Percentiles rank a stretch among this genome's conserved stretches.
Evolutionary conservation across 2,329 filamentous ascomycete species (phyloP).

Genomic region (Fusarium sp.): DNA sequence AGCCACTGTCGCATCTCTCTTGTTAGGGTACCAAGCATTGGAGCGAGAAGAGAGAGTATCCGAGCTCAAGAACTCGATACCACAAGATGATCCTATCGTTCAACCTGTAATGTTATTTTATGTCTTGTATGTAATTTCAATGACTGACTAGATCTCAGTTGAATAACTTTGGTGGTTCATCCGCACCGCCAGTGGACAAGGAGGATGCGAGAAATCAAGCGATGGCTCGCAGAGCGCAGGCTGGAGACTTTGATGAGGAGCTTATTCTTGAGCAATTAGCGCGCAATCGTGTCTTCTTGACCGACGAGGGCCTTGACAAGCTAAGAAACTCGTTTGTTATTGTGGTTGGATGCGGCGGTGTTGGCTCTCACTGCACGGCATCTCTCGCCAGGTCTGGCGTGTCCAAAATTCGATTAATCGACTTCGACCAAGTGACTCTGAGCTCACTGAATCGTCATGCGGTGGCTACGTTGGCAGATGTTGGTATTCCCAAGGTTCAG

Average conservation of each 20-base stretch:
- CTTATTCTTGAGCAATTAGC: slow-evolving; percentile 94
- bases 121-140: background rate
- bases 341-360: slow-evolving; percentile 91
- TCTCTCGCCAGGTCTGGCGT: slow-evolving; percentile 90
- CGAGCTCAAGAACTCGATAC: slow-evolving; percentile 69
- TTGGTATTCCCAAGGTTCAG: slow-evolving; percentile 90
- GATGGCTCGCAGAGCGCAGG: slow-evolving; percentile 67
- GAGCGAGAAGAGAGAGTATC: slow-evolving; percentile 63
- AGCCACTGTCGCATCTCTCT: slow-evolving; percentile 65
- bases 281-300: slow-evolving; percentile 90
- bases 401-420: slow-evolving; percentile 85
- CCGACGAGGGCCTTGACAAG: slow-evolving; percentile 79
- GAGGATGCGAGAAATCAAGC: slow-evolving; percentile 69
- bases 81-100: slow-evolving; percentile 43
- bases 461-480: slow-evolving; percentile 91
- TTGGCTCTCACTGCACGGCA: slow-evolving; percentile 90
- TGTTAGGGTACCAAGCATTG: slow-evolving; percentile 70
- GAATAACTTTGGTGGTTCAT: slow-evolving; percentile 67
- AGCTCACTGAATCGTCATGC: slow-evolving; percentile 96
- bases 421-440: slow-evolving; percentile 97
- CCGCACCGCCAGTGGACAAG: slow-evolving; percentile 58
- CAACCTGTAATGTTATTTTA: slow-evolving; percentile 29
- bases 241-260: slow-evolving; percentile 75
- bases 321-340: slow-evolving; percentile 85
- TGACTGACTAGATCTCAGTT: slow-evolving; percentile 55